Conservation (phyloP, 164 flowering plant species). For the Sedum album region DNA sequence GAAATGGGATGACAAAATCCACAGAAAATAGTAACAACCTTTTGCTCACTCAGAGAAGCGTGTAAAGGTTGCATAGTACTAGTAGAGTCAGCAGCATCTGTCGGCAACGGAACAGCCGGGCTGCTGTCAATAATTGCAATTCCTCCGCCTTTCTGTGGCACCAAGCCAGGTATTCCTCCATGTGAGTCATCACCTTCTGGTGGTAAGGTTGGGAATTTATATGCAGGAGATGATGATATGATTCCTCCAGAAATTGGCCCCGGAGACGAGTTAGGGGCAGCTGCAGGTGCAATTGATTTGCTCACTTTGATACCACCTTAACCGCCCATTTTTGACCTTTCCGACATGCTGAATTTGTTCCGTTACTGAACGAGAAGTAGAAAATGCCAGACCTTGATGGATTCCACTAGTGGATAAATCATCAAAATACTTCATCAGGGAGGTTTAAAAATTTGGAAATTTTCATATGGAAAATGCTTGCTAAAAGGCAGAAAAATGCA, state of each 20-base stretch:
- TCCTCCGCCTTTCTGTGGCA: constrained; percentile 47
- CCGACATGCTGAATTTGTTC: constrained; percentile 39
- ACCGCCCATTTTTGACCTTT: constrained; percentile 55
- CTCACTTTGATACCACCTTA: constrained; percentile 25
- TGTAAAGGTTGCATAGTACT: not conserved
- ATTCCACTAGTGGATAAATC: constrained; percentile 43
- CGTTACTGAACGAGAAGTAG: constrained; percentile 83
- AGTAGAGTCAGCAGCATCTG: constrained; percentile 77
- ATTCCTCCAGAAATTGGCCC: constrained; percentile 44
- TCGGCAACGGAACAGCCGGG: constrained; percentile 90
- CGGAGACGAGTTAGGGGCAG: constrained; percentile 14
- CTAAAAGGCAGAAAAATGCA: constrained; percentile 5
- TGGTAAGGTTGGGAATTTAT: constrained; percentile 31
- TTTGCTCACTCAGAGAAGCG: not conserved
- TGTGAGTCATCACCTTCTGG: constrained; percentile 24
- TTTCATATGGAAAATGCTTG: not conserved
- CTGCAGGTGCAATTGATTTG: not conserved
- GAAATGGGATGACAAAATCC: not conserved
- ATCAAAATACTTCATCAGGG: not conserved
- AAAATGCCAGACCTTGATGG: constrained; percentile 65
- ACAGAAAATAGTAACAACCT: not conserved
- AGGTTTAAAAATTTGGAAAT: not conserved
- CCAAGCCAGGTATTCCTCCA: constrained; percentile 16
- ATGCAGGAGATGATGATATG: constrained; percentile 49
- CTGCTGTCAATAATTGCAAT: constrained; percentile 78